phyloP scores from a whole-genome alignment of 805 yeast genomes.

The Candida alai region DNA sequence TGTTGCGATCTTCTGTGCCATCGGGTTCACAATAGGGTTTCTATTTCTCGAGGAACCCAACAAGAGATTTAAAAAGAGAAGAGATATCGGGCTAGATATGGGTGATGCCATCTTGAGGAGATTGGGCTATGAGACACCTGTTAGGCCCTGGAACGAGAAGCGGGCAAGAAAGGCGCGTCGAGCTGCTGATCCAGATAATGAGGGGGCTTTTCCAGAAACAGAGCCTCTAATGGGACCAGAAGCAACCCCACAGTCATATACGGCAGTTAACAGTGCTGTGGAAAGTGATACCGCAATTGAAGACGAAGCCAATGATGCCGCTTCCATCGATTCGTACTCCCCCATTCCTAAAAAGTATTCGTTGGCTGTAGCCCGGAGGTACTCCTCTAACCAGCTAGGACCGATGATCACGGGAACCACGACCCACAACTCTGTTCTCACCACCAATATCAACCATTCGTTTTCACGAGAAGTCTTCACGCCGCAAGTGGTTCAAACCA shows the following conservation, averaged over 20 bases:
- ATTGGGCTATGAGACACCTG: conserved; percentile 1
- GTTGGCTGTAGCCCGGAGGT: conserved; percentile 1
- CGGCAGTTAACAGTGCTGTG: neutral
- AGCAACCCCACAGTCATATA: conserved; percentile 1
- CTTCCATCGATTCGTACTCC: neutral
- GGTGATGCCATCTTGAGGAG: conserved; percentile 7
- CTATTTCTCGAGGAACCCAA: conserved; percentile 24
- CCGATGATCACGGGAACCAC: conserved; percentile 9
- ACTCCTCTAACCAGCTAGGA: conserved; percentile 6
- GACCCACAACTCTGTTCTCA: conserved; percentile 5
- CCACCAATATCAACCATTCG: conserved; percentile 12
- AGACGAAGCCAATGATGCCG: neutral
- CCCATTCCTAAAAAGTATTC: neutral
- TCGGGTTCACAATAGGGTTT: conserved; percentile 14
- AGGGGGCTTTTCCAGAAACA: neutral
- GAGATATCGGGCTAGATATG: conserved; percentile 15
- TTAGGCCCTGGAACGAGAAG: conserved; percentile 3
- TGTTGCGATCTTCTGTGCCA: conserved; percentile 15
- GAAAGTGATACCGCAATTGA: neutral
- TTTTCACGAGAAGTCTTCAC: conserved; percentile 17
- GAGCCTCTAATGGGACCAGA: neutral
- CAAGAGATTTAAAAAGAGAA: conserved; percentile 7
- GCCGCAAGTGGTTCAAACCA: conserved; percentile 23
- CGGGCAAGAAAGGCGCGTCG: neutral
- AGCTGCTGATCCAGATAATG: neutral